These are phyloP conservation scores for Rubia balearica DNA, from an alignment of 305 asterid species.

Conservation along the genomic window DNA sequence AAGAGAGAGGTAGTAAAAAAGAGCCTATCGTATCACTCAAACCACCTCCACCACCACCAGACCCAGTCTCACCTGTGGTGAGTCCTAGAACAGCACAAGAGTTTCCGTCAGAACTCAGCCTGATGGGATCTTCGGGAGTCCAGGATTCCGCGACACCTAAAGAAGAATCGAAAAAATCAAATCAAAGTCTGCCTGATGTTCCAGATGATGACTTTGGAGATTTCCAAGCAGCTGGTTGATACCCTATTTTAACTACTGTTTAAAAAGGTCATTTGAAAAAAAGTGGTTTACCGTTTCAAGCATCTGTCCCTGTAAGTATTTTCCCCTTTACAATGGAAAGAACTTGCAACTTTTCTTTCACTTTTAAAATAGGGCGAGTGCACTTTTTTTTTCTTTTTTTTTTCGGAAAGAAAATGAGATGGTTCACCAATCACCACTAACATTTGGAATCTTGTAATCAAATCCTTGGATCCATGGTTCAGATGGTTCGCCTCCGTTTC, in stretches of 20 bases:
- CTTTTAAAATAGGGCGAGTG: neutral
- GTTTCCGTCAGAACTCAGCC: slow-evolving; percentile 31
- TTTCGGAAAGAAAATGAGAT: too few species aligned
- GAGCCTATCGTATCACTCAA: slow-evolving; percentile 41
- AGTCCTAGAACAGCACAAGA: slow-evolving; percentile 36
- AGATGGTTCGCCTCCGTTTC: neutral
- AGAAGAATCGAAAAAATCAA: slow-evolving; percentile 27
- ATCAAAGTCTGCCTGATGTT: slow-evolving; percentile 31
- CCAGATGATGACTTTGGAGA: slow-evolving; percentile 95
- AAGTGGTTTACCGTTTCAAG: neutral
- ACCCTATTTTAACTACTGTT: neutral
- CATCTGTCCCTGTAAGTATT: neutral
- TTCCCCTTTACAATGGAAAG: neutral
- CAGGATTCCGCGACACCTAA: slow-evolving; percentile 24
- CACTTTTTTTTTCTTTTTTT: neutral
- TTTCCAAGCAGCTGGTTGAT: slow-evolving; percentile 84
- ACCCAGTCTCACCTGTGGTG: slow-evolving; percentile 54
- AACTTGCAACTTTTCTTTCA: neutral
- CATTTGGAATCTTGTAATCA: too few species aligned
- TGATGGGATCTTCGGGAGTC: slow-evolving; percentile 25
- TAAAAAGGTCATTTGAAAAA: neutral
- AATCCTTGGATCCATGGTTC: neutral
- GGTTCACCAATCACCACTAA: neutral
- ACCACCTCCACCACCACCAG: slow-evolving; percentile 81
- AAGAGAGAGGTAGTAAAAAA: slow-evolving; percentile 41